Percentiles rank a stretch among this genome's conserved stretches.
Evolutionary conservation across 108 stramenopile genomes (phyloP).

Genomic region (Conticribra guillardii): DNA sequence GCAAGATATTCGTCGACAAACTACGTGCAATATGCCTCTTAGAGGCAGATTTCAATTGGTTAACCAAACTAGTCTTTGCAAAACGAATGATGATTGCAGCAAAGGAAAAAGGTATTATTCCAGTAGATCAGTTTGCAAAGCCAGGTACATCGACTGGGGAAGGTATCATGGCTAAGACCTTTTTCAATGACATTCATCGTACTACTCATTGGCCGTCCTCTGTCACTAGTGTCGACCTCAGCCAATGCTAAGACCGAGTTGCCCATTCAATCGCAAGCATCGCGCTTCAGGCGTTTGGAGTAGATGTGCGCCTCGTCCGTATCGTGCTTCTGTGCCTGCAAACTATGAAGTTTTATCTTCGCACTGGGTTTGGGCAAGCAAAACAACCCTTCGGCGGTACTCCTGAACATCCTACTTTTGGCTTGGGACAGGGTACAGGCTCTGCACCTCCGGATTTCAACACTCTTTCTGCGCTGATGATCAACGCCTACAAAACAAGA

Average conservation of each 20-base stretch:
- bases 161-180: background rate
- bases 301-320: background rate
- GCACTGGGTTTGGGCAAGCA: slow-evolving; percentile 6
- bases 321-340: slow-evolving; percentile 2
- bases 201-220: background rate
- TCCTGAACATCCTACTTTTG: background rate
- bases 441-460: slow-evolving; percentile 7
- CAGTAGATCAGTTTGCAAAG: slow-evolving; percentile 15
- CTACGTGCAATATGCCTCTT: too few relatives aligned
- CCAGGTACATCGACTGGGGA: background rate
- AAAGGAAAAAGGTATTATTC: background rate
- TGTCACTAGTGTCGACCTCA: background rate
- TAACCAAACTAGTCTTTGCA: slow-evolving; percentile 19
- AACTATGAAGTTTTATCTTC: slow-evolving; percentile 13
- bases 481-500: background rate
- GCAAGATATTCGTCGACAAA: too few relatives aligned
- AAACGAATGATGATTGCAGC: slow-evolving; percentile 16
- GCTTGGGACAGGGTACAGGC: slow-evolving; percentile 11
- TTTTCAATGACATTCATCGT: slow-evolving; percentile 12
- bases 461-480: slow-evolving; percentile 1
- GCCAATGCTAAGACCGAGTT: slow-evolving; percentile 22
- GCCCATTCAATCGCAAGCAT: slow-evolving; percentile 18
- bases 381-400: background rate
- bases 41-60: slow-evolving; percentile 29
- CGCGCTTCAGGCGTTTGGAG: slow-evolving; percentile 5